These are phyloP conservation scores for Fusarium euwallaceae DNA, from an alignment of 2,329 filamentous ascomycete genomes.

Conservation along the genomic window DNA sequence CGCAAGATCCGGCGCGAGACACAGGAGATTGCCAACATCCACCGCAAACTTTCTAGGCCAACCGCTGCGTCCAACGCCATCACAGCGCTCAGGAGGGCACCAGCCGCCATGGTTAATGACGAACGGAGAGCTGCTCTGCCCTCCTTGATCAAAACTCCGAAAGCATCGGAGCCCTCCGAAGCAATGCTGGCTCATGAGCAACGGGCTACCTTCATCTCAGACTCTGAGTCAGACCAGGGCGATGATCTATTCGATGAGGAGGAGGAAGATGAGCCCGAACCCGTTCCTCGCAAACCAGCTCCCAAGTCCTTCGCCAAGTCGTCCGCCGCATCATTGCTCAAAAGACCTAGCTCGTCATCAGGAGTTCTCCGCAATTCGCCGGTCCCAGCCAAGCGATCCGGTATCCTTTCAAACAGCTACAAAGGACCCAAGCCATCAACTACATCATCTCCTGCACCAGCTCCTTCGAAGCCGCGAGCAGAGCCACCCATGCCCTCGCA, in stretches of 20 bases:
- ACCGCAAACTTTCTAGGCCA: slow-evolving; percentile 58
- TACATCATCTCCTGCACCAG: slow-evolving; percentile 11
- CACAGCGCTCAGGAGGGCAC: slow-evolving; percentile 63
- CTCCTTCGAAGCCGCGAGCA: slow-evolving; percentile 22
- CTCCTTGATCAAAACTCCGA: slow-evolving; percentile 44
- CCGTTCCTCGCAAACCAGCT: slow-evolving; percentile 20
- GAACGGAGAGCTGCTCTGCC: slow-evolving; percentile 60
- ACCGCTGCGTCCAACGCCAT: slow-evolving; percentile 48
- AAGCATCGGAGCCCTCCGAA: slow-evolving; percentile 34
- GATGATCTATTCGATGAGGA: slow-evolving; percentile 45
- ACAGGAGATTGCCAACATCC: slow-evolving; percentile 63
- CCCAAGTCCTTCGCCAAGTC: slow-evolving; percentile 17
- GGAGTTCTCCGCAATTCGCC: background rate
- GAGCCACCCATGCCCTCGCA: slow-evolving; percentile 26
- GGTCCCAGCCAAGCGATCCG: slow-evolving; percentile 30
- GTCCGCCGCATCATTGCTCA: slow-evolving; percentile 40
- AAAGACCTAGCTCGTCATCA: slow-evolving; percentile 24
- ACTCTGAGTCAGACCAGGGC: slow-evolving; percentile 51
- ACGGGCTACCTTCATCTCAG: slow-evolving; percentile 56
- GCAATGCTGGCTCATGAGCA: slow-evolving; percentile 50
- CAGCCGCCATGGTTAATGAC: slow-evolving; percentile 67
- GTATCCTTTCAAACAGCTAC: slow-evolving; percentile 47
- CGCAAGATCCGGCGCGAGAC: slow-evolving; percentile 69
- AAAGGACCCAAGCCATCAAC: slow-evolving; percentile 39
- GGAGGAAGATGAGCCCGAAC: slow-evolving; percentile 22